Conservation (phyloP, 768 basidiomycete species). For the Leucocoprinus birnbaumii region DNA sequence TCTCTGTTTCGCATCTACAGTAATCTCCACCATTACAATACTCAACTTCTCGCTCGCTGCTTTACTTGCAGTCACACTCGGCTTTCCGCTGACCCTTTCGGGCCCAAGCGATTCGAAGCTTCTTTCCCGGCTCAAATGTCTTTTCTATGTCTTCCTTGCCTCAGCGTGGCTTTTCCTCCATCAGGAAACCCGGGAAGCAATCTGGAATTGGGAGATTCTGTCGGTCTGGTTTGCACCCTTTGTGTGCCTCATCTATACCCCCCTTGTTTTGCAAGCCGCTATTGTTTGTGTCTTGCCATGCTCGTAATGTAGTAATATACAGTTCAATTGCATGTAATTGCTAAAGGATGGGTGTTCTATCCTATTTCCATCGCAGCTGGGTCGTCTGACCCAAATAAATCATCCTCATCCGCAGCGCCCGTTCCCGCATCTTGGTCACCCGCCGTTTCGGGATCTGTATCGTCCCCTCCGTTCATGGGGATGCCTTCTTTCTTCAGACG, state of each 20-base stretch:
- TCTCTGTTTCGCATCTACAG: conserved; percentile 80
- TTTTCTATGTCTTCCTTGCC: conserved; percentile 43
- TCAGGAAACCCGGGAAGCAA: conserved; percentile 42
- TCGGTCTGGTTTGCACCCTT: conserved; percentile 85
- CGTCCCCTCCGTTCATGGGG: conserved; percentile 32
- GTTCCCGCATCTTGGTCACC: conserved; percentile 27
- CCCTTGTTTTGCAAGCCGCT: conserved; percentile 70
- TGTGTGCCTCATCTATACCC: conserved; percentile 74
- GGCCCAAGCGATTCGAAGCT: conserved; percentile 24
- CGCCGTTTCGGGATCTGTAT: conserved; percentile 34
- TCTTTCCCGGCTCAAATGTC: conserved; percentile 26
- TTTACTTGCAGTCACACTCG: conserved; percentile 59
- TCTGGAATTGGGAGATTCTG: conserved; percentile 79
- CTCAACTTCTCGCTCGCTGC: conserved; percentile 93
- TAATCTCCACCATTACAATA: conserved; percentile 82
- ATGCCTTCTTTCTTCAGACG: conserved; percentile 70
- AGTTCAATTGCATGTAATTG: background rate
- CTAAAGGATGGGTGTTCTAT: background rate
- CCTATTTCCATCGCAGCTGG: conserved; percentile 32
- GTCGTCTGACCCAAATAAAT: conserved; percentile 51
- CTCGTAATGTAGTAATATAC: conserved; percentile 16
- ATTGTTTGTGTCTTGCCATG: conserved; percentile 46
- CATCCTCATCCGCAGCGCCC: conserved; percentile 31
- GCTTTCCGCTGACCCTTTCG: conserved; percentile 57
- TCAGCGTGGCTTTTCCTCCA: conserved; percentile 55